A percentile compares a stretch with the other conserved stretches of the same genome.
phyloP scores from a whole-genome alignment of 176 grass and related monocot species.

The Urochloa ruziziensis region DNA sequence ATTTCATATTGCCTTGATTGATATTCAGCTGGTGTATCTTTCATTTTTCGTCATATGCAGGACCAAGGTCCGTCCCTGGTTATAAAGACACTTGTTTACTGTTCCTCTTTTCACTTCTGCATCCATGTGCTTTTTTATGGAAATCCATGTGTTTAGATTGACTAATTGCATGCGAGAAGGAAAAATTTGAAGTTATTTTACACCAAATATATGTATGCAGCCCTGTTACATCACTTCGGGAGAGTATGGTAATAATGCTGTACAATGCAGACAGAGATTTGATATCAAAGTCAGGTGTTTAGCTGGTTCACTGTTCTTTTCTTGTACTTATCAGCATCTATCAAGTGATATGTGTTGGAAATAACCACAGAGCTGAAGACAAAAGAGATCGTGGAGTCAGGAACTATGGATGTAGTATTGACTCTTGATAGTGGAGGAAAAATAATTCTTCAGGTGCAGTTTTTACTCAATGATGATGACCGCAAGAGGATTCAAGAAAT shows the following conservation, averaged over 20 bases:
- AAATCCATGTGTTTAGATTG: background rate
- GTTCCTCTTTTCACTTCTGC: background rate
- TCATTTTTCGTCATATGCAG: background rate
- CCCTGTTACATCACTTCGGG: constrained; percentile 47
- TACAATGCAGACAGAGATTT: constrained; percentile 32
- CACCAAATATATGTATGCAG: constrained; percentile 19
- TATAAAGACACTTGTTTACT: background rate
- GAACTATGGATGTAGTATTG: constrained; percentile 33
- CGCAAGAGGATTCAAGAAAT: constrained; percentile 48
- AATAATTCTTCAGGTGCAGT: constrained; percentile 34
- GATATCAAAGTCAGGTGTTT: constrained; percentile 45
- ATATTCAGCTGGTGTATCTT: background rate
- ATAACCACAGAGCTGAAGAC: constrained; percentile 36
- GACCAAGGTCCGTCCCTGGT: background rate
- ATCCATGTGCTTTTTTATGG: background rate
- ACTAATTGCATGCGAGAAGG: background rate
- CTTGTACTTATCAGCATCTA: background rate
- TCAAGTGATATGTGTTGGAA: background rate
- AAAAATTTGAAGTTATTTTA: constrained; percentile 3
- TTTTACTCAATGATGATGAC: constrained; percentile 50
- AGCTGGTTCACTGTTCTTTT: background rate
- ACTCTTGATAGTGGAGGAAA: constrained; percentile 26
- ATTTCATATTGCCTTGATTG: background rate
- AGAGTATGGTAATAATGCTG: constrained; percentile 38
- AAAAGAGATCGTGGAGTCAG: constrained; percentile 39